Evolutionary conservation across 495 filamentous ascomycete genomes (phyloP), one percentile per base, ranked within the genome.

Genomic region (Tuber calosporum): DNA sequence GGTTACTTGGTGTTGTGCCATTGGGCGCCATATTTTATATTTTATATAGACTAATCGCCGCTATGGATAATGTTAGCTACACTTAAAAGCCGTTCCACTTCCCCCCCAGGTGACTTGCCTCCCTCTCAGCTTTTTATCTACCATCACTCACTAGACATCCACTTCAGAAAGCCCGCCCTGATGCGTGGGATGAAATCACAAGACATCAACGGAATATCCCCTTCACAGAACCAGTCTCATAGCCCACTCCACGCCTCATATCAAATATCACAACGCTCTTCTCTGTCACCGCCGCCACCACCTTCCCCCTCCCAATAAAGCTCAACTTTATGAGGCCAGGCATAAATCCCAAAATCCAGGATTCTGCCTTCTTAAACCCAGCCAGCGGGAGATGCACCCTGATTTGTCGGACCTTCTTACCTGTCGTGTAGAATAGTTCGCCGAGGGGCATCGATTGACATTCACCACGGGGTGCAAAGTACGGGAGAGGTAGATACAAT

Each of bases 291-390:
- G 70, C 74, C 36, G 72, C 34, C n/a, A 77, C 66, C 40, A 69
- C 77, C 69, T 58, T 72, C 2, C 75, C 74, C 70, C 70, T 72
- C 20, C 75, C 75, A 22, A 77, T 70, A 34, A 77, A 77, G 48
- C 76, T 70, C n/a, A 76, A 34, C 39, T 41, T 74, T 67, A 72
- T 67, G n/a, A 76, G 48, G n/a, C 66, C 48, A 4, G 74, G 75
- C 70, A 76, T 72, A 38, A 72, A 77, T n/a, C 74, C 75, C 40
- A 77, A 34, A 42, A 72, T 77, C 40, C 74, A 73, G 17, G 75
- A 69, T 70, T 74, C 69, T 37, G 67, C 36, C 30, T 77, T 72
- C 39, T 36, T 37, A 43, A 73, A 73, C 20, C 66, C 75, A 11
- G 66, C 53, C 36, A 15, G 53, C 30, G 74, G 73, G 39, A 76